Conservation (phyloP, 2,329 filamentous ascomycete genomes). For the Dactylellina cionopaga region DNA sequence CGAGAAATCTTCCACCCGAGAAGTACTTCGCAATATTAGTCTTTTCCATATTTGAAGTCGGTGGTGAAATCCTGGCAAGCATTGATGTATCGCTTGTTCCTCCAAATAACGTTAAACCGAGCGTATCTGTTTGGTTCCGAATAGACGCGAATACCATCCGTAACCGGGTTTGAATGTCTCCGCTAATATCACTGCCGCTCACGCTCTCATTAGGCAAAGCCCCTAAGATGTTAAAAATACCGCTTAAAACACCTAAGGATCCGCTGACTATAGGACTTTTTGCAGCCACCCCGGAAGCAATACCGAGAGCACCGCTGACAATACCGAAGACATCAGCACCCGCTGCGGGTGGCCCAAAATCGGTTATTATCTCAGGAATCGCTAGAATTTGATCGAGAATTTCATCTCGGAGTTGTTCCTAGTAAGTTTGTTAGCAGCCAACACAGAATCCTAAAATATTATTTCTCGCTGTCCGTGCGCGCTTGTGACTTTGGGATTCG, state of each 20-base stretch:
- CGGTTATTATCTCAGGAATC: not conserved
- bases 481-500: too few species aligned
- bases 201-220: too few species aligned
- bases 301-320: conserved; percentile 10
- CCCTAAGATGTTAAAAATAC: conserved; percentile 16
- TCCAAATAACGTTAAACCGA: conserved; percentile 10
- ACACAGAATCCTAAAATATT: not conserved
- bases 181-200: not conserved
- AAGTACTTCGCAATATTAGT: conserved; percentile 20
- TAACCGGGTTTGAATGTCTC: not conserved
- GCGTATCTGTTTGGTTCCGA: not conserved
- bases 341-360: conserved; percentile 12
- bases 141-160: not conserved
- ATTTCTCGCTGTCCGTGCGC: too few species aligned
- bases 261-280: not conserved
- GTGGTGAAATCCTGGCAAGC: not conserved
- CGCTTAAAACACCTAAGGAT: conserved; percentile 9
- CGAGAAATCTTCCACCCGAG: conserved; percentile 19
- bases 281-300: conserved; percentile 7
- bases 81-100: conserved; percentile 21
- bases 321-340: conserved; percentile 6
- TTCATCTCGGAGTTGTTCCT: not conserved
- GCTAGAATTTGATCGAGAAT: not conserved
- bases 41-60: not conserved
- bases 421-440: not conserved